Base-by-base conservation (phyloP, 129 eudicot species). In the Dittrichia graveolens region DNA sequence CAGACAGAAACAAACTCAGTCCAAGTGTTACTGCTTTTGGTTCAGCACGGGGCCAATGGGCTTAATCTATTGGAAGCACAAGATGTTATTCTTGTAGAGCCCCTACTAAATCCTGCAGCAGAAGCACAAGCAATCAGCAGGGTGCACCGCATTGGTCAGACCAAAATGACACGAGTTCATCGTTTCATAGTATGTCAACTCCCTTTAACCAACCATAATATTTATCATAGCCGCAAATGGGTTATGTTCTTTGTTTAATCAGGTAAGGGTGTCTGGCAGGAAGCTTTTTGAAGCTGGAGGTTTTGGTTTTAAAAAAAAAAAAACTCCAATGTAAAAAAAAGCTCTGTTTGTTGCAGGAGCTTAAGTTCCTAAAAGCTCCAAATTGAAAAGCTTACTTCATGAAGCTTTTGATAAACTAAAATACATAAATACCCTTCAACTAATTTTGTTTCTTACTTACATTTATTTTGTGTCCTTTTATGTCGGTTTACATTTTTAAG, bases 81-180 rank as follows among this genome's bases (percentile, higher is more conserved):
- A 67, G 97, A 94, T 80, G 99, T 94, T 44, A 85, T 94, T 73
- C 97, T 94, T 38, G 96, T 90, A 14, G 99, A 94, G 82, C 97
- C 99, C 41, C 75, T 87, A n/a, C 96, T 94, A 8, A 85, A 94
- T 73, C 97, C 99, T 61, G 97, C 99, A 65, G 96, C 89, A 61
- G 99, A 94, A 86, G 92, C 96, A 76, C 97, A 94, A 81, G 99
- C 99, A 14, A 87, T 94, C 43, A 85, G 99, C 70, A 79, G 97
- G 84, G 99, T 94, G 65, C 99, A 94, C 57, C 93, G 97, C 42
- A 85, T 94, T 18, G 99, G 99, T 42, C 99, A 94, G 79, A 57
- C 83, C 70, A 81, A 81, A 37, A 88, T 83, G 73, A 94, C 99
- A 6, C 87, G 83, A 31, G 90, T 94, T 57, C 99, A 94, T 74